A percentile compares a stretch with the other conserved stretches of the same genome.
Evolutionary conservation across 352 stramenopile species (phyloP).

Genomic region (Phytophthora sansomeana): DNA sequence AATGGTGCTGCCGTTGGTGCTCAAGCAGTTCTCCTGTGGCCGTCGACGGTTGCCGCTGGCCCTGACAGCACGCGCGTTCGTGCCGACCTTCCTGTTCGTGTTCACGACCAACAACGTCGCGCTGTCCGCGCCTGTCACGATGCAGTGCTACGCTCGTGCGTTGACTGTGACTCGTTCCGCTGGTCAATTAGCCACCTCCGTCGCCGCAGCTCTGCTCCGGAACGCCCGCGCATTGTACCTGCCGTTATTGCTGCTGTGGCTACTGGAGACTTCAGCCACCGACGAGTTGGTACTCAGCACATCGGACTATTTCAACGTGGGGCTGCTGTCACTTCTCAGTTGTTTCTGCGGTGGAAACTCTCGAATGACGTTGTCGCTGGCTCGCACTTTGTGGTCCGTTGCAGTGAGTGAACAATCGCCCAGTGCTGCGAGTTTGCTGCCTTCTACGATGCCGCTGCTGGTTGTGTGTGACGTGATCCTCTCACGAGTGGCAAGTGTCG

Average conservation of each 20-base stretch:
- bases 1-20: constrained; percentile 42
- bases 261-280: constrained; percentile 39
- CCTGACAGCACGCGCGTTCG: constrained; percentile 30
- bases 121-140: constrained; percentile 41
- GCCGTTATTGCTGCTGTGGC: constrained; percentile 48
- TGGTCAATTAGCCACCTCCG: constrained; percentile 38
- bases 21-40: constrained; percentile 29
- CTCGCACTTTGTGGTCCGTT: constrained; percentile 36
- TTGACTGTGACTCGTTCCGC: constrained; percentile 56
- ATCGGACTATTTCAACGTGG: constrained; percentile 27
- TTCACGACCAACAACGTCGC: constrained; percentile 49
- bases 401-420: constrained; percentile 13
- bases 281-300: constrained; percentile 21
- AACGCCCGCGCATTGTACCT: constrained; percentile 57
- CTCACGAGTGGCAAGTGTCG: constrained; percentile 36
- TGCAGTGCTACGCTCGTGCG: constrained; percentile 47
- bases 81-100: constrained; percentile 46
- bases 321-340: constrained; percentile 42
- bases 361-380: constrained; percentile 31
- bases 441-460: constrained; percentile 48
- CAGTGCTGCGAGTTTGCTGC: constrained; percentile 17
- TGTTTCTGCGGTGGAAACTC: constrained; percentile 41
- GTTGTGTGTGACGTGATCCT: constrained; percentile 53
- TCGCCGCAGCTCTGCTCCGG: constrained; percentile 39
- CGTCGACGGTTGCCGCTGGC: not conserved